Percentiles rank a stretch among this genome's conserved stretches.
Evolutionary conservation across 1,284 basidiomycete species (phyloP).

Genomic region (Ceratobasidium sp.): DNA sequence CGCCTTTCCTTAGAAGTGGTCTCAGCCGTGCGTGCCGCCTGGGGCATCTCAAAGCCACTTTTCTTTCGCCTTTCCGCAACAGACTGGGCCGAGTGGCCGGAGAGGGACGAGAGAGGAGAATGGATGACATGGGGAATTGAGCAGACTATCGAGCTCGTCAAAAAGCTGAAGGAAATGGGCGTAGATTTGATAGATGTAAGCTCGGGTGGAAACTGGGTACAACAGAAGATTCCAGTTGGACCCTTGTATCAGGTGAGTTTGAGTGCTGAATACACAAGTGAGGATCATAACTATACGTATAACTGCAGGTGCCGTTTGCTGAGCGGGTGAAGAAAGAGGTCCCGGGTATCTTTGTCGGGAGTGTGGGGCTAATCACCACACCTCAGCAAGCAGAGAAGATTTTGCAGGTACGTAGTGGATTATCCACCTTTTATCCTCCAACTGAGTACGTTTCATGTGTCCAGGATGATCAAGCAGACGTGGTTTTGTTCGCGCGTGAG

Average conservation of each 20-base stretch:
- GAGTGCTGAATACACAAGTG: not conserved
- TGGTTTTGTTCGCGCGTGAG: constrained; percentile 76
- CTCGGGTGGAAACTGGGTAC: constrained; percentile 74
- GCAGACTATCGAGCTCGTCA: constrained; percentile 74
- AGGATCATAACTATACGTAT: too few relatives aligned
- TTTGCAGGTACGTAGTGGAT: constrained; percentile 63
- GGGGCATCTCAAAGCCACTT: constrained; percentile 73
- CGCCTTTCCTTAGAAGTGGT: constrained; percentile 75
- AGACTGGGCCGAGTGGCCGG: constrained; percentile 83
- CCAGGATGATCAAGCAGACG: constrained; percentile 70
- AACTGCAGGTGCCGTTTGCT: constrained; percentile 78
- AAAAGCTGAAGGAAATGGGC: constrained; percentile 70
- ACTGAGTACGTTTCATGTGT: constrained; percentile 60
- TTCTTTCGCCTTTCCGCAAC: constrained; percentile 81
- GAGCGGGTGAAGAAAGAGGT: constrained; percentile 75
- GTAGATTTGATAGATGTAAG: constrained; percentile 81
- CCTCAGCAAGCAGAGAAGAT: constrained; percentile 75
- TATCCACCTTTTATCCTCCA: constrained; percentile 53
- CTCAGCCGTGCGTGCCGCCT: constrained; percentile 66
- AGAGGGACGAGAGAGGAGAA: constrained; percentile 65
- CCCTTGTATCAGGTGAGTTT: not conserved
- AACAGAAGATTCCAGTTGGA: constrained; percentile 50
- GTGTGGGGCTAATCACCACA: constrained; percentile 82
- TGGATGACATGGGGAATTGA: constrained; percentile 83
- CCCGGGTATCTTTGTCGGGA: constrained; percentile 68